phyloP scores from a whole-genome alignment of 345 rosid genomes.

The Aquilaria sinensis region DNA sequence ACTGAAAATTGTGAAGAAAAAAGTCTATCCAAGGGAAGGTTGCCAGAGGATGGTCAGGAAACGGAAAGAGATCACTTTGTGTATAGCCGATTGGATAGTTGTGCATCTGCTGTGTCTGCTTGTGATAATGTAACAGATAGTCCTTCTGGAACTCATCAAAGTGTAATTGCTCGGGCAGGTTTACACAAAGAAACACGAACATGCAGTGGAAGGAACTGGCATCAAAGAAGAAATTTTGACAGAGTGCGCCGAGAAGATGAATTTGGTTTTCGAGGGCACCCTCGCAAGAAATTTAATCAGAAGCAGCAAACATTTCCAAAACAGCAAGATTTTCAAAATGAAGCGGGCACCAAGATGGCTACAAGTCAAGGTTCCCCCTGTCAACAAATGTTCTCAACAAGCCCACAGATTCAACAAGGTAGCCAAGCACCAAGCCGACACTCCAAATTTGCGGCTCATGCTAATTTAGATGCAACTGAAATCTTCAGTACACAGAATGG shows the following conservation, averaged over 20 bases:
- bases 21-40: constrained; percentile 23
- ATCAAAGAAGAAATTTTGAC: constrained; percentile 27
- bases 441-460: constrained; percentile 21
- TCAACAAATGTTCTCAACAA: constrained; percentile 21
- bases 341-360: constrained; percentile 21
- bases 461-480: constrained; percentile 25
- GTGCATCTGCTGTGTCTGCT: constrained; percentile 36
- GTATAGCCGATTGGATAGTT: constrained; percentile 25
- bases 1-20: constrained; percentile 27
- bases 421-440: constrained; percentile 23
- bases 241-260: constrained; percentile 38
- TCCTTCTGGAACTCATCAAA: constrained; percentile 29
- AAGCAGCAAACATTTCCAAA: constrained; percentile 30
- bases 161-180: constrained; percentile 7
- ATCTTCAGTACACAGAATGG: constrained; percentile 27
- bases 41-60: constrained; percentile 20
- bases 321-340: constrained; percentile 15
- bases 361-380: constrained; percentile 18
- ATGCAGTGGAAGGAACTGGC: constrained; percentile 25
- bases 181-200: constrained; percentile 15
- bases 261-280: constrained; percentile 37
- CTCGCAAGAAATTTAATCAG: constrained; percentile 32
- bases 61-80: constrained; percentile 22
- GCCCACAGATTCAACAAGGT: constrained; percentile 24
- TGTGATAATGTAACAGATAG: constrained; percentile 22